Evolutionary conservation across 2,329 filamentous ascomycete genomes (phyloP), one percentile per base, ranked within the genome.

Genomic region (Phyllosticta citriasiana): DNA sequence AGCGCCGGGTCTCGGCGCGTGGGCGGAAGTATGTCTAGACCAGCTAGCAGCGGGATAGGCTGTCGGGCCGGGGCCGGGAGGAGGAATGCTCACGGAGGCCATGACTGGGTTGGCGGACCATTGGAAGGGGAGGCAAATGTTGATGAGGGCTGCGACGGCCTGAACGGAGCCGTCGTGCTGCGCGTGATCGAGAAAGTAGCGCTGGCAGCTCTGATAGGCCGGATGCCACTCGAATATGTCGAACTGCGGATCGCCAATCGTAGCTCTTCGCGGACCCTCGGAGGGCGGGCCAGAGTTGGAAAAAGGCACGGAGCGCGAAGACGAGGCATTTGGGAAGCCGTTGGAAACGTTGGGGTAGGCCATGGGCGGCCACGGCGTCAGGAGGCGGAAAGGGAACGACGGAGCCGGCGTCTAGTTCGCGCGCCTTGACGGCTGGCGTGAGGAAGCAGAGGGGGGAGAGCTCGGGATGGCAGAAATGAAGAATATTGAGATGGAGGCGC

Each of bases 211-310:
- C 74, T 94, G 88, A 73, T 95, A 96, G 63, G 88, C 88, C 9
- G 90, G 89, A 72, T 96, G 89, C 94, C 94, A 97, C 63, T 91
- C 88, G 72, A 97, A 88, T 65, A 97, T 88, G 73, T 93, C 88
- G 74, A 92, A 85, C 64, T 79, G 77, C 60, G 78, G 73, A 62
- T 77, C 75, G 62, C 73, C 71, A 54, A 73, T 69, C 63, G 74
- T 66, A 22, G 35, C 57, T 51, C 57, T 57, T 47, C 61, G 60
- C 51, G 60, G 56, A 19, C 55, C 60, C 16, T 62, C 60, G 19
- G 55, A 52, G n/a, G 63, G 52, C 50, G 62, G 26, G 9, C 52
- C 53, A 8, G 62, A n/a, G 53, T 19, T 57, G 35, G 59, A 51
- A 59, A 63, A 62, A 7, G 60, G 54, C 5, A 54, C 59, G 30